These are phyloP conservation scores for Cladophialophora carrionii DNA, from an alignment of 2,329 filamentous ascomycete species.

Conservation along the genomic window DNA sequence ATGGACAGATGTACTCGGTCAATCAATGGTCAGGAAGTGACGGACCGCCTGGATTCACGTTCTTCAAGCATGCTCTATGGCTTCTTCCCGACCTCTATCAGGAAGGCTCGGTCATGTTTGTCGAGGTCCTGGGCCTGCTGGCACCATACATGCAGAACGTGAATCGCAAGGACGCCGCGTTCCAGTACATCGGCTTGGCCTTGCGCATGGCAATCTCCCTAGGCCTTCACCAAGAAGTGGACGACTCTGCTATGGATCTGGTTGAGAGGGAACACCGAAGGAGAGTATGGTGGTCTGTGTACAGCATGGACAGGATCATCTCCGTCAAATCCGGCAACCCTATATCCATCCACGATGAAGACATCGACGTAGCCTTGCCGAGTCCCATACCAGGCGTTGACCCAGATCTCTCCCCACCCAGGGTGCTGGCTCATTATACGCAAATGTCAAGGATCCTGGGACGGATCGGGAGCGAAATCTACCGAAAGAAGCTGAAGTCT, in stretches of 20 bases:
- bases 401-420: conserved; percentile 51
- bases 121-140: conserved; percentile 59
- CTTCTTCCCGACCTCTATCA: conserved; percentile 61
- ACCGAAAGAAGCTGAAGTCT: conserved; percentile 53
- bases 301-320: conserved; percentile 58
- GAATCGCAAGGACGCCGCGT: conserved; percentile 59
- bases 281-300: conserved; percentile 61
- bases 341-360: conserved; percentile 59
- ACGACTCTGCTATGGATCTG: conserved; percentile 46
- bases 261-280: conserved; percentile 55
- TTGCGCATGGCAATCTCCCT: conserved; percentile 62
- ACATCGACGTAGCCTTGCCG: conserved; percentile 53
- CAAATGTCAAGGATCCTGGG: conserved; percentile 58
- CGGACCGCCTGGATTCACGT: conserved; percentile 60
- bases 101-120: conserved; percentile 58
- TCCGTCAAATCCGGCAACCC: conserved; percentile 60
- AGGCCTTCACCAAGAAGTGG: conserved; percentile 60
- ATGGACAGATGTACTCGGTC: conserved; percentile 61
- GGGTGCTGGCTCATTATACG: conserved; percentile 58
- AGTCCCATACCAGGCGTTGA: conserved; percentile 44
- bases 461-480: conserved; percentile 55
- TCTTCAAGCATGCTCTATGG: conserved; percentile 57
- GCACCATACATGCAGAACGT: conserved; percentile 63
- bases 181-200: conserved; percentile 59
- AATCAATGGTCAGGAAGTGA: conserved; percentile 60